Evolutionary conservation across 139 green algal genomes (phyloP).

Genomic region (Micractinium conductrix): DNA sequence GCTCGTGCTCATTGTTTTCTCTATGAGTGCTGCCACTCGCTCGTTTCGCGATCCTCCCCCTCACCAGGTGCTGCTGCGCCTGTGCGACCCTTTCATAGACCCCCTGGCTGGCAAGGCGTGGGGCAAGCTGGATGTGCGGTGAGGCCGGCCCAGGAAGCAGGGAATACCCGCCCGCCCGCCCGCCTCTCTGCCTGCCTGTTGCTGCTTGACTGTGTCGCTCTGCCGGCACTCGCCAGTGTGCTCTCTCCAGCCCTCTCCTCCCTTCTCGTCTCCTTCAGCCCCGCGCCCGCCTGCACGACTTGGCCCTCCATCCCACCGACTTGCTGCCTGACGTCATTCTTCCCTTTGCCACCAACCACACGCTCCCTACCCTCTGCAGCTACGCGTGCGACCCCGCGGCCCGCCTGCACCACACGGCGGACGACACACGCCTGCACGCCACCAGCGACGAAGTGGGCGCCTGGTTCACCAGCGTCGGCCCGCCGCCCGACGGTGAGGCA

Average conservation of each 20-base stretch:
- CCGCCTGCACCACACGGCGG: constrained; percentile 1
- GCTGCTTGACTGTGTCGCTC: background rate
- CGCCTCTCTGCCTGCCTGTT: background rate
- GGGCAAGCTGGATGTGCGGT: constrained; percentile 58
- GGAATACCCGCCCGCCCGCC: too few species aligned
- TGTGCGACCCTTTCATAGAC: constrained; percentile 92
- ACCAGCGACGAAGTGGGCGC: constrained; percentile 55
- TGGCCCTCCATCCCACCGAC: too few species aligned
- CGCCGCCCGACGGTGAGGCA: background rate
- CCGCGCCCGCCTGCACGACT: too few species aligned
- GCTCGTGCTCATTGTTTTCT: too few species aligned
- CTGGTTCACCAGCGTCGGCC: constrained; percentile 45
- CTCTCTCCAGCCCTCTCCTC: too few species aligned
- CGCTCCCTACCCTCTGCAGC: background rate
- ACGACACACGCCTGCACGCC: constrained; percentile 69
- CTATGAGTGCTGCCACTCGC: too few species aligned
- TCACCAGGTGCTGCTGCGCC: constrained; percentile 61
- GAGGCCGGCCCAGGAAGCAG: too few species aligned
- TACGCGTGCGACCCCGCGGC: constrained; percentile 38
- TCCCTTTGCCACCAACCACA: too few species aligned
- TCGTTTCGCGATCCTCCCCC: too few species aligned
- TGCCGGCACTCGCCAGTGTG: too few species aligned
- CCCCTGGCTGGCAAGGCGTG: constrained; percentile 62
- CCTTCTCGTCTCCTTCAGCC: background rate
- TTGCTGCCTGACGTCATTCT: too few species aligned